These are phyloP conservation scores for Amylostereum chailletii DNA, from an alignment of 1,284 basidiomycete genomes.

Conservation along the genomic window DNA sequence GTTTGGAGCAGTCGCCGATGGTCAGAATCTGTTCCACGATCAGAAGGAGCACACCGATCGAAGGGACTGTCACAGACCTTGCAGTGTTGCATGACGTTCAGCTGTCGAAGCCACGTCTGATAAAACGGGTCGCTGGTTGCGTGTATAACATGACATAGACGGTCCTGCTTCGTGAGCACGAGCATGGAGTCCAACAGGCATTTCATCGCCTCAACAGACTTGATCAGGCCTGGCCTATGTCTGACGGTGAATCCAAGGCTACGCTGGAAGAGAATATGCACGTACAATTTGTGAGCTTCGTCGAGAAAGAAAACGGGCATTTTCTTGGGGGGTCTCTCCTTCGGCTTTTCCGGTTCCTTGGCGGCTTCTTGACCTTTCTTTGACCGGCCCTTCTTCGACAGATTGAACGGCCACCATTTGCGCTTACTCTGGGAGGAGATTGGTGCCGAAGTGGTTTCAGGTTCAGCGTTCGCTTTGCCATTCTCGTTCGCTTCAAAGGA, in stretches of 20 bases:
- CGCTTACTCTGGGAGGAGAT: conserved; percentile 1
- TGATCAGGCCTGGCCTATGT: conserved; percentile 58
- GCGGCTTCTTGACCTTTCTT: conserved; percentile 14
- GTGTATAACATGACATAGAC: conserved; percentile 75
- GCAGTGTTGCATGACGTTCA: conserved; percentile 74
- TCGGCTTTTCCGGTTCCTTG: conserved; percentile 2
- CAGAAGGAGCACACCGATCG: too few relatives aligned
- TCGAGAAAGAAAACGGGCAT: conserved; percentile 78
- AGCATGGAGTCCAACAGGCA: conserved; percentile 76
- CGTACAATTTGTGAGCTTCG: conserved; percentile 74
- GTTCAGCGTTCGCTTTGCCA: neutral
- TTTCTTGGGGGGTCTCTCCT: conserved; percentile 42
- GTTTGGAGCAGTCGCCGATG: conserved; percentile 68
- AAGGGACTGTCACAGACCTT: conserved; percentile 32
- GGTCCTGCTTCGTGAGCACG: conserved; percentile 78
- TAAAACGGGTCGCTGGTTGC: conserved; percentile 81
- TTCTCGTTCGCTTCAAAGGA: neutral
- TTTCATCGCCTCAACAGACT: conserved; percentile 73
- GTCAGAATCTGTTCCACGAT: conserved; percentile 48
- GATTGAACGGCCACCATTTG: neutral
- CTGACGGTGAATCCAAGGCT: too few relatives aligned
- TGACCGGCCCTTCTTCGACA: neutral
- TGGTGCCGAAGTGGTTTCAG: neutral
- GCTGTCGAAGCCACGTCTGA: conserved; percentile 69
- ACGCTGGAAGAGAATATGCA: neutral